Conservation (phyloP, 768 basidiomycete species). For the Boletus sp. region DNA sequence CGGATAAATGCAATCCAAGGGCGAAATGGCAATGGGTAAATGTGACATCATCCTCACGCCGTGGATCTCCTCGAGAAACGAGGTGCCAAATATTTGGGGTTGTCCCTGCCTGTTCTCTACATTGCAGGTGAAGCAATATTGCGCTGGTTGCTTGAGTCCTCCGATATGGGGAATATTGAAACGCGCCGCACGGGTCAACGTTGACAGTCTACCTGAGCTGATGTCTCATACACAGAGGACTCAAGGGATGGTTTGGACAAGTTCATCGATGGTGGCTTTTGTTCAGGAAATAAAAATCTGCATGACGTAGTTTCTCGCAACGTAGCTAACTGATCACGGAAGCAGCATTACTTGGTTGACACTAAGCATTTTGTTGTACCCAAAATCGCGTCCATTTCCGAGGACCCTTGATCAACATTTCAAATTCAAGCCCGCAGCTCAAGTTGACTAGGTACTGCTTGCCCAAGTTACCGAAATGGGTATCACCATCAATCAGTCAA, state of each 20-base stretch:
- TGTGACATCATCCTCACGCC: slow-evolving; percentile 6
- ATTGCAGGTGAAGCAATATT: neutral
- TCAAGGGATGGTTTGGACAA: neutral
- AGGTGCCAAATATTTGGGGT: slow-evolving; percentile 47
- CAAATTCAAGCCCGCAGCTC: neutral
- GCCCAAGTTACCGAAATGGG: neutral
- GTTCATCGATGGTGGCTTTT: neutral
- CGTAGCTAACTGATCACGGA: too few relatives aligned
- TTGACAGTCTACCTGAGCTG: neutral
- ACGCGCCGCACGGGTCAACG: too few relatives aligned
- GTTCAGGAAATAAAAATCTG: too few relatives aligned
- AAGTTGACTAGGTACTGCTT: neutral
- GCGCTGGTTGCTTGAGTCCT: too few relatives aligned
- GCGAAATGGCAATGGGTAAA: neutral
- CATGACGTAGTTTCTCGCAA: too few relatives aligned
- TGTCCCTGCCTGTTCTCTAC: slow-evolving; percentile 42
- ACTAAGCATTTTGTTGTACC: too few relatives aligned
- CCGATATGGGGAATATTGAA: too few relatives aligned
- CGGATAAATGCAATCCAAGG: slow-evolving; percentile 27
- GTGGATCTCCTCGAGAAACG: slow-evolving; percentile 48
- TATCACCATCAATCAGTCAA: slow-evolving; percentile 4
- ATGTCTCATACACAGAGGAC: too few relatives aligned
- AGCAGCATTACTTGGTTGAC: too few relatives aligned
- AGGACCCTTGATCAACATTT: neutral
- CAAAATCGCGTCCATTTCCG: neutral